Evolutionary conservation across 1,284 basidiomycete species (phyloP), one percentile per base, ranked within the genome.

Genomic region (Melampsora larici-populina): DNA sequence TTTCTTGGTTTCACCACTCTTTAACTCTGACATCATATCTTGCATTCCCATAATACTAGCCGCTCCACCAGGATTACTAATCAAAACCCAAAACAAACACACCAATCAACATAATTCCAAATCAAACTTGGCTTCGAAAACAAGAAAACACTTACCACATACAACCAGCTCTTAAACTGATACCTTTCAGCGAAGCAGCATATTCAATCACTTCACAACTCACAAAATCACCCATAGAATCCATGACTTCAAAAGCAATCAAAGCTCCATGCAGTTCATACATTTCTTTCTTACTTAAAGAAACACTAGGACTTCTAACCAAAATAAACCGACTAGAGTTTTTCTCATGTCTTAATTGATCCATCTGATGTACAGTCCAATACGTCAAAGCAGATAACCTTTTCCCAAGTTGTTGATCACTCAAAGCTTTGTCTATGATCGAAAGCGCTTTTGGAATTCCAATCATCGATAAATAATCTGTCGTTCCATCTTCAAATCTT

Each of bases 141-240:
- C 4, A 26, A n/a, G n/a, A 55, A 72, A 36, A 49, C 18, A 40
- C 63, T 64, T n/a, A 73, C 71, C 71, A 73, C 71, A 73, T 66
- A 33, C 71, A 73, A 31, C 71, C 71, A 21, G 71, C 71, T 49
- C 63, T 55, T 21, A 73, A 48, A 55, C 71, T 73, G 46, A 73
- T 73, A 51, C 62, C 43, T 51, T 65, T 13, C 43, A 73, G 62
- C 21, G 71, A 73, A 55, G 71, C 71, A 48, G 71, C 71, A 55
- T 65, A 73, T 26, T 73, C 71, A n/a, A 73, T 65, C 26, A 73
- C 71, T 40, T 73, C 71, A 33, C 71, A 73, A 49, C 71, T 73
- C 26, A 73, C 71, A 65, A 49, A 73, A 40, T 65, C 43, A 1
- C 71, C 71, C 43, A 24, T 51, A 2, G 18, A 24, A 24, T 73